phyloP scores from a whole-genome alignment of 208 protist species.

The Acanthamoeba royreba region DNA sequence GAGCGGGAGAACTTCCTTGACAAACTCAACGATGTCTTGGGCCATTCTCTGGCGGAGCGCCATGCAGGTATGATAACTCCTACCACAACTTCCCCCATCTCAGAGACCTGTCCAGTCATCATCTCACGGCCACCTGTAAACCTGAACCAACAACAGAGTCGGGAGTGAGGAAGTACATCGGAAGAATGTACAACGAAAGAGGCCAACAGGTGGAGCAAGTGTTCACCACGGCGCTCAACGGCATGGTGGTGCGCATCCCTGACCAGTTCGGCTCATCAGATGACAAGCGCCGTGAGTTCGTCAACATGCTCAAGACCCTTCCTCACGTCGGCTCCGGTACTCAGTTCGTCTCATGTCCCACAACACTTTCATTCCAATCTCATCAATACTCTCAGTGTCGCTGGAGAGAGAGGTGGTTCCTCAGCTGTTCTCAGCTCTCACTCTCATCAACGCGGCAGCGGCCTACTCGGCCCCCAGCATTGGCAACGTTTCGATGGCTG shows the following conservation, averaged over 20 bases:
- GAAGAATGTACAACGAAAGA: background rate
- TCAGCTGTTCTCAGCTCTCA: background rate
- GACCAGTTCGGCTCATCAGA: background rate
- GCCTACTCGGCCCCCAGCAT: background rate
- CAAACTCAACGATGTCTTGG: background rate
- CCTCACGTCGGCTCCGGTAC: background rate
- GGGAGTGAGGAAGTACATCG: background rate
- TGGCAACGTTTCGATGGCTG: background rate
- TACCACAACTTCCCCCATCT: too few species aligned
- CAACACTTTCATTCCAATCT: background rate
- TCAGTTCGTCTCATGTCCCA: background rate
- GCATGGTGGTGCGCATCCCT: background rate
- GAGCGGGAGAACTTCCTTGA: background rate
- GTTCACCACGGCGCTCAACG: background rate
- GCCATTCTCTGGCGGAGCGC: background rate
- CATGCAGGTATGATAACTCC: background rate
- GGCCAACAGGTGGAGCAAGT: background rate
- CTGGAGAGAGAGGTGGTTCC: background rate
- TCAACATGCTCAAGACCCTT: background rate
- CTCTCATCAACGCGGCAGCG: background rate
- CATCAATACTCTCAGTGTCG: background rate
- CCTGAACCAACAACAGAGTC: too few species aligned
- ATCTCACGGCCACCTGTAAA: too few species aligned
- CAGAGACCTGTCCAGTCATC: background rate
- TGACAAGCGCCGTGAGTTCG: background rate